These are phyloP conservation scores for Chaetomiaceae sp. DNA, from an alignment of 2,329 filamentous ascomycete species.

Conservation along the genomic window DNA sequence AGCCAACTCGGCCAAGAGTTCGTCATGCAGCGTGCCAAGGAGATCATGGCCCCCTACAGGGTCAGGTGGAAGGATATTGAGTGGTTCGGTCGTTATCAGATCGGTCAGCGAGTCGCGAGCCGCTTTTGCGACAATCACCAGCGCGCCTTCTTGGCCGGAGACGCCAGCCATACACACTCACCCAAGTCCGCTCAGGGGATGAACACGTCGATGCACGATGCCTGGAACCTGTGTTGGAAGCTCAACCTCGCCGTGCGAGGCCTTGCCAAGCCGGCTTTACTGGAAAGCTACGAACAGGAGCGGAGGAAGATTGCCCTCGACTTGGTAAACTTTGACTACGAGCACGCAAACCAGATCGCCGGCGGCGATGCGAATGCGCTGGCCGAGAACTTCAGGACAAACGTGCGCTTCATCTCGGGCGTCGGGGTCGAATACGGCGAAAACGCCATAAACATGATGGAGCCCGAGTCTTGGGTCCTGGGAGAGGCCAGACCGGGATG, in stretches of 20 bases:
- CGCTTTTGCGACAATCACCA: constrained; percentile 60
- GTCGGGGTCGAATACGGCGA: constrained; percentile 56
- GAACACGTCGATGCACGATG: constrained; percentile 60
- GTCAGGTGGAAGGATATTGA: constrained; percentile 56
- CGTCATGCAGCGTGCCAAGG: constrained; percentile 62
- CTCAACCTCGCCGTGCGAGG: constrained; percentile 51
- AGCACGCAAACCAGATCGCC: constrained; percentile 46
- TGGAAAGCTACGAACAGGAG: constrained; percentile 60
- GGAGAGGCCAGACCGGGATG: constrained; percentile 52
- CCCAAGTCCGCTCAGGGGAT: constrained; percentile 67
- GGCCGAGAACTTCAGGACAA: constrained; percentile 60
- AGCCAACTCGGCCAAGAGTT: constrained; percentile 55
- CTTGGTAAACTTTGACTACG: constrained; percentile 55
- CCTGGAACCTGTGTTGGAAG: constrained; percentile 56
- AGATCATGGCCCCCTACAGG: constrained; percentile 56
- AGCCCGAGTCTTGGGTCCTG: constrained; percentile 38
- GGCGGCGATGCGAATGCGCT: constrained; percentile 55
- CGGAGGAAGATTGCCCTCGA: constrained; percentile 58
- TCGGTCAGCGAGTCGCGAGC: constrained; percentile 66
- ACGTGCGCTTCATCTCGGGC: constrained; percentile 64
- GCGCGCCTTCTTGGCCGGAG: constrained; percentile 65
- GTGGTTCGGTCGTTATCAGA: constrained; percentile 71
- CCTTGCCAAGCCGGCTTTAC: constrained; percentile 49
- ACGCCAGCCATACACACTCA: constrained; percentile 68
- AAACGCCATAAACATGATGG: constrained; percentile 47